phyloP scores from a whole-genome alignment of 768 basidiomycete species.

The Amanita jacksonii region DNA sequence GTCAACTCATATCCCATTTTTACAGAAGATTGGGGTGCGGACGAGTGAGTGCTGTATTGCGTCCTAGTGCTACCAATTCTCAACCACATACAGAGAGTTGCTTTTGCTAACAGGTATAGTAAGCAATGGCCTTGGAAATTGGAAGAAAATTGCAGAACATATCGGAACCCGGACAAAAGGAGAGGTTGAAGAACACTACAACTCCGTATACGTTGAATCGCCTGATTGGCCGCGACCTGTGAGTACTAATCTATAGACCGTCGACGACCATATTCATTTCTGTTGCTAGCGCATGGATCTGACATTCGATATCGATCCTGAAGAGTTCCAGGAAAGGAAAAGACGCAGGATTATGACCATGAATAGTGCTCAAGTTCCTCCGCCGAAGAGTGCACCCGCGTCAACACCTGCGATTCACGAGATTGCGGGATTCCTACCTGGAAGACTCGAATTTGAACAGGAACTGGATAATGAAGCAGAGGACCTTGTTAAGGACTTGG shows the following conservation, averaged over 20 bases:
- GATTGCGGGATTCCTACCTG: conserved; percentile 86
- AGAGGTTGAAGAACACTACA: conserved; percentile 89
- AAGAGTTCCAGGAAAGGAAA: conserved; percentile 84
- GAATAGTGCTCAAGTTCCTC: conserved; percentile 44
- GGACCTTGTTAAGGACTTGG: conserved; percentile 88
- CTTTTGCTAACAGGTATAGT: conserved; percentile 83
- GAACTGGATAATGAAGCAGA: conserved; percentile 97
- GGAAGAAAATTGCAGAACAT: conserved; percentile 93
- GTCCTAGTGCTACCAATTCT: background rate
- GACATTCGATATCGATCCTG: conserved; percentile 63
- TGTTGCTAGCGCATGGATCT: conserved; percentile 40
- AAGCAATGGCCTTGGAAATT: conserved; percentile 87
- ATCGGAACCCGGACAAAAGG: conserved; percentile 91
- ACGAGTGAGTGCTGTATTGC: conserved; percentile 56
- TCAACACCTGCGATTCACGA: conserved; percentile 92
- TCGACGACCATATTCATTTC: conserved; percentile 11
- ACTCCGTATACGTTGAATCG: conserved; percentile 69
- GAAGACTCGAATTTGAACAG: conserved; percentile 97
- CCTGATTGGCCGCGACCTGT: conserved; percentile 77
- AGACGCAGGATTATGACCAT: conserved; percentile 80
- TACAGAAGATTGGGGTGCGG: conserved; percentile 92
- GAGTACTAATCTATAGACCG: conserved; percentile 19
- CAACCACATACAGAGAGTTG: conserved; percentile 53
- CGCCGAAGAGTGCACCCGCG: conserved; percentile 69
- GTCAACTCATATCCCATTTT: conserved; percentile 96